Evolutionary conservation across 768 basidiomycete genomes (phyloP), one percentile per base, ranked within the genome.

Genomic region (Galerina sulciceps): DNA sequence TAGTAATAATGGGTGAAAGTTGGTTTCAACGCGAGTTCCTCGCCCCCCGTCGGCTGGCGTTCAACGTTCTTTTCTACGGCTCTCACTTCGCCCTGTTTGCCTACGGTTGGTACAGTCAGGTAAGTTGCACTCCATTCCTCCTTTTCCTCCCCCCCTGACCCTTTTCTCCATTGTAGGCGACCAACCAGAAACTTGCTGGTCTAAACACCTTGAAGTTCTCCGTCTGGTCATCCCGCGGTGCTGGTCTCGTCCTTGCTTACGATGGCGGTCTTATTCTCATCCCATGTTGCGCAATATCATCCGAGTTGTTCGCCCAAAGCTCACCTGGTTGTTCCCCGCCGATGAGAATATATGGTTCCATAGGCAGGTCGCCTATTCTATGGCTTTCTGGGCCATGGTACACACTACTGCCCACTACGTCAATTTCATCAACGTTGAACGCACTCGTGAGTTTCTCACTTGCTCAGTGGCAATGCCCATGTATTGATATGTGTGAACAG

Each of bases 271-370:
- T 96, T 63, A 93, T 97, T 63, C 83, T 96, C 53, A 68, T 98
- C 45, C 95, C 35, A 89, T 96, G 87, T 72, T 96, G 57, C 90
- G 94, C 69, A 96, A 96, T 71, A 76, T 93, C 69, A 86, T 96
- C 71, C 90, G 91, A 58, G 74, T 93, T 62, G 75, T 96, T 62
- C 89, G 95, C 36, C 95, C 94, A 17, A 85, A 79, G 64, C 68
- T 96, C 45, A 74, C 85, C n/a, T 90, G 90, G 85, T 75, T 91
- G 55, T 88, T 96, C 79, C 94, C 94, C 14, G 89, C 91, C 58
- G 95, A 98, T 72, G 94, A 96, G 78, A 93, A 93, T 65, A 90
- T 96, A 68, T 96, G 94, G 95, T 94, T 91, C 81, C 94, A 97
- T 73, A 81, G 93, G 57, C 94, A 96, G 69, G 91, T 96, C 43